Evolutionary conservation across 169 alveolate species (phyloP), one percentile per base, ranked within the genome.

Genomic region (Babesia bigemina): DNA sequence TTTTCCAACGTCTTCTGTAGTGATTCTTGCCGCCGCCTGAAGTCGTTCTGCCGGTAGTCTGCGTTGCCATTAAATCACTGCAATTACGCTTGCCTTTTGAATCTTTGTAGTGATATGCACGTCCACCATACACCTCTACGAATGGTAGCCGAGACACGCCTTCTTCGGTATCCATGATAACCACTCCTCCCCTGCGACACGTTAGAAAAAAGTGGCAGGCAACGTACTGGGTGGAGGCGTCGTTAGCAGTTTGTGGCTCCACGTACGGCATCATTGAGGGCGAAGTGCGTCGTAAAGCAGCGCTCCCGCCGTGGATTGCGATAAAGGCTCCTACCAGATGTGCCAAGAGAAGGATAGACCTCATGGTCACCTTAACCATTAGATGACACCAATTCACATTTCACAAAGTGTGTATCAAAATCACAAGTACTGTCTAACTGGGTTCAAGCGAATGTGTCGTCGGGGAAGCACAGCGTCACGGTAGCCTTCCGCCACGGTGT

Each of bases 121-220:
- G 52, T 2, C 76, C 76, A 0, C 76, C 76, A 42, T 49, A 49
- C 7, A 67, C 53, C 39, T 67, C 76, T 16, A 67, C 76, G 33
- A 67, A 67, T 11, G 76, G 76, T 3, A 55, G 59, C 13, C 55
- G 56, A 4, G 76, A 17, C 1, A 21, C 55, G 14, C 58, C 65
- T 10, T 26, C 26, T 1, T 22, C 33, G 66, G 39, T 53, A 65
- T 67, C 76, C n/a, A 67, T 29, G 45, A 67, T 67, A 7, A 67
- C 76, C 14, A 42, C 36, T 13, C 50, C 50, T 13, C 76, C 75
- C 26, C 75, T 66, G 75, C 55, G 17, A 16, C 9, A 12, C 2
- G 53, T 49, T 12, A 50, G 17, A 52, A 3, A 11, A 4, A 24
- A n/a, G 44, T 21, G n/a, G 24, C 44, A 19, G 33, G 8, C 42